phyloP scores from a whole-genome alignment of 139 green algal species.

The Ettlia oleoabundans region DNA sequence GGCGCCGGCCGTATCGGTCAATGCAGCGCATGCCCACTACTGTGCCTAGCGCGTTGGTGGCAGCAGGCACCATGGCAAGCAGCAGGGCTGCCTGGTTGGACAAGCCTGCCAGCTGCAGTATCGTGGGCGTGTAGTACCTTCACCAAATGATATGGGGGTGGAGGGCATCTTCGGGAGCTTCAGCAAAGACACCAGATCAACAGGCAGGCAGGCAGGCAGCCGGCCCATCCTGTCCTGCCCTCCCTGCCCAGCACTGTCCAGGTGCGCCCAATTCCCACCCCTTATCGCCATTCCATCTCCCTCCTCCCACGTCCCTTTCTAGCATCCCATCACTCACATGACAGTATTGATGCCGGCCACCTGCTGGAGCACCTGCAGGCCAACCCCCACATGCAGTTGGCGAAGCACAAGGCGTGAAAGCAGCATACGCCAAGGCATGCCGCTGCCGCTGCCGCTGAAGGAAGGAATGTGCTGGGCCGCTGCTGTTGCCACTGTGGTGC shows the following conservation, averaged over 20 bases:
- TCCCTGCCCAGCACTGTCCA: background rate
- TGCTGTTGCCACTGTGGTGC: no score
- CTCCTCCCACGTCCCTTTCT: background rate
- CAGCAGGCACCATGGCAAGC: slow-evolving; percentile 62
- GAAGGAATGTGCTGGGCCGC: background rate
- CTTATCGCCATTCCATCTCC: background rate
- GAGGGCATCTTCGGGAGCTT: background rate
- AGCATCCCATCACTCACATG: slow-evolving; percentile 44
- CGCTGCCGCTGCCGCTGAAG: background rate
- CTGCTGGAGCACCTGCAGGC: slow-evolving; percentile 79
- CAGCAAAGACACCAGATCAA: background rate
- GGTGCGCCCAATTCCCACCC: no score
- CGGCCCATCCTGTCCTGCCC: background rate
- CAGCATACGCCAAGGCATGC: slow-evolving; percentile 23
- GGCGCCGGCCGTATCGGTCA: slow-evolving; percentile 56
- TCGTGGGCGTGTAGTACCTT: slow-evolving; percentile 75
- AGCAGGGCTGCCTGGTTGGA: slow-evolving; percentile 65
- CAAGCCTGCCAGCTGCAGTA: slow-evolving; percentile 76
- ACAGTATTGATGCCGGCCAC: slow-evolving; percentile 83
- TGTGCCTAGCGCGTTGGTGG: slow-evolving; percentile 70
- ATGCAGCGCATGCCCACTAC: slow-evolving; percentile 57
- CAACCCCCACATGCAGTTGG: slow-evolving; percentile 52
- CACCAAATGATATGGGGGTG: background rate
- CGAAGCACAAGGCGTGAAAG: background rate
- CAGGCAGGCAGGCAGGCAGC: background rate